Base-by-base conservation (phyloP, 441 rosid genomes). In the Mallotus repandus region DNA sequence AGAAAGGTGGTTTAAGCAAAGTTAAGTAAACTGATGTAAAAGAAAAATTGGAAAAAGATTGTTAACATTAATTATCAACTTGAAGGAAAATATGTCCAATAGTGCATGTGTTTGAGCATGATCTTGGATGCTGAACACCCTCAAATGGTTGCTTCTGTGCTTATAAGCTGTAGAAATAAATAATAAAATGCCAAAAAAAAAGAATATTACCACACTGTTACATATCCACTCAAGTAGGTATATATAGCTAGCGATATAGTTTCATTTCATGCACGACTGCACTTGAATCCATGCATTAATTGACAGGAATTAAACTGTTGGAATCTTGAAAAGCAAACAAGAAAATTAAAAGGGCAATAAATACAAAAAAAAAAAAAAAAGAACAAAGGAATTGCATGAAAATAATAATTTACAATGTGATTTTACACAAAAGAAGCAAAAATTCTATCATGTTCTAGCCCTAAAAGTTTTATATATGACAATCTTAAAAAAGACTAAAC, bases 331-430 rank as follows among this genome's bases (percentile, higher is more conserved):
- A 43, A 43, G 46, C 1, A 11, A 59, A 41, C 16, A 16, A 62
- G 15, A 8, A 62, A 63, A 3, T 2, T 15, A 18, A 41, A 38
- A 9, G 22, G 43, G n/a, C 21, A 18, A 52, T n/a, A n/a, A n/a
- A n/a, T n/a, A n/a, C n/a, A 29, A 29, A 29, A 29, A 29, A 29
- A 29, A 29, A 29, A 29, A 29, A 71, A 1, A 9, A 53, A 58
- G 49, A 22, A 13, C 11, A 25, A 56, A 48, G 9, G 29, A 9
- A 69, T 57, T 43, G 15, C 63, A 63, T 9, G 70, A 18, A n/a
- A 52, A 63, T n/a, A 8, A 75, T 69, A 78, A 57, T 71, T 35
- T 67, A 78, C 76, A 60, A 78, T 56, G 58, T 73, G 48, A 77
- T 78, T 76, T 72, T 70, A 81, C 74, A 76, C 52, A 66, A 61